Base-by-base conservation (phyloP, 139 green algal species). In the Bryopsis sp. region DNA sequence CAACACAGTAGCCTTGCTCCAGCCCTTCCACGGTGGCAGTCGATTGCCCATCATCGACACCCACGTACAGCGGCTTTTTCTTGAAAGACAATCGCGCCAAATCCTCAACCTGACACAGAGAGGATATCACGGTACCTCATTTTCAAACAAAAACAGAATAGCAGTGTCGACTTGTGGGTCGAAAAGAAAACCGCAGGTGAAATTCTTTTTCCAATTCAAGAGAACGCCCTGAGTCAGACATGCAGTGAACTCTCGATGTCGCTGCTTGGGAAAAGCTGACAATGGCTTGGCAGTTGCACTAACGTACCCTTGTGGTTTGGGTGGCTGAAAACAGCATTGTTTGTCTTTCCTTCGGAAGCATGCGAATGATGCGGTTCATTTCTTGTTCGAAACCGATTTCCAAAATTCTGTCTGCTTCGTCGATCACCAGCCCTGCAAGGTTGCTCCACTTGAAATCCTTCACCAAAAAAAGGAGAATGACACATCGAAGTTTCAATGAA, bases 241-340 rank as follows among this genome's bases (percentile, higher is more conserved):
- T n/a, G n/a, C n/a, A n/a, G n/a, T n/a, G n/a, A n/a, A n/a, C n/a
- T n/a, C n/a, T n/a, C n/a, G n/a, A 60, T 2, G 2, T 60, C 28
- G 32, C 1, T 64, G 0, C 0, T 64, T n/a, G 39, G 1, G 31
- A 68, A 60, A 31, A 54, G 32, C 61, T 33, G 31, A 67, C 8
- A 7, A 50, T 43, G 33, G 58, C 22, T 22, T 68, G 19, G 66
- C 43, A 32, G 22, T 26, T n/a, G 47, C 22, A 2, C n/a, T 15
- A 48, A 31, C 28, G n/a, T 37, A 86, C 85, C 81, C 95, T 95
- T 35, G 87, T 98, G 39, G 93, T 98, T 67, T 98, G 94, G 1
- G 95, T 99, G 4, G 95, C 95, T 39, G 73, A 89, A 78, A 99
- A 99, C 32, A 99, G 86, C 84, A 96, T 92, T 4, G 95, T 99